Base-by-base conservation (phyloP, 306 rosid species). In the Sindora glabra region DNA sequence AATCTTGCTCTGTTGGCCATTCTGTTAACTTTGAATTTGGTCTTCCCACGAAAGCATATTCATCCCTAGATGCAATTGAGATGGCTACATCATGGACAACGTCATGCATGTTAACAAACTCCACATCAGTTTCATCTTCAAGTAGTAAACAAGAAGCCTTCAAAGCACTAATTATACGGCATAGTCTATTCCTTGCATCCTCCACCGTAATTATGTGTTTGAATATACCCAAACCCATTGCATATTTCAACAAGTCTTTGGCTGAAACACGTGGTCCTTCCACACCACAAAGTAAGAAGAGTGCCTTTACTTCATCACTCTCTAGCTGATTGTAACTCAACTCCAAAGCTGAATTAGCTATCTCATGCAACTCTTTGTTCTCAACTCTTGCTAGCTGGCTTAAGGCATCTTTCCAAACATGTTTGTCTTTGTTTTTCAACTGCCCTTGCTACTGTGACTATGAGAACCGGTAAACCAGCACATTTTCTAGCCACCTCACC, bases 221-320 rank as follows among this genome's bases (percentile, higher is more conserved):
- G 34, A 45, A 65, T 15, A 60, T 60, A 38, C 40, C 65, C 44
- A 61, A 48, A 1, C 64, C 63, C 58, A 26, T 11, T 3, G 14
- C 65, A 47, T 6, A 25, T 30, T 10, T 46, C 19, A 44, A 38
- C 7, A 27, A 13, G 25, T 68, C 13, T 4, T 3, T 15, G 1
- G 37, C 4, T 0, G 0, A 11, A 22, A 16, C 7, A 5, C 0
- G 0, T 15, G 14, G 0, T n/a, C 24, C 38, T 8, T 2, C 1
- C 1, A 27, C 11, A 10, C 23, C 56, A 14, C 45, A 61, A n/a
- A 61, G 67, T 33, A 61, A 61, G 67, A 61, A 60, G 0, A 60
- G 26, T 1, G 9, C 13, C 39, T 44, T 29, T 14, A 29, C 39
- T 7, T 60, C 42, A 29, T 60, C 25, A 6, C 18, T 16, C 10